Conservation (phyloP, 176 grass and related monocot species). For the Secale cereale region DNA sequence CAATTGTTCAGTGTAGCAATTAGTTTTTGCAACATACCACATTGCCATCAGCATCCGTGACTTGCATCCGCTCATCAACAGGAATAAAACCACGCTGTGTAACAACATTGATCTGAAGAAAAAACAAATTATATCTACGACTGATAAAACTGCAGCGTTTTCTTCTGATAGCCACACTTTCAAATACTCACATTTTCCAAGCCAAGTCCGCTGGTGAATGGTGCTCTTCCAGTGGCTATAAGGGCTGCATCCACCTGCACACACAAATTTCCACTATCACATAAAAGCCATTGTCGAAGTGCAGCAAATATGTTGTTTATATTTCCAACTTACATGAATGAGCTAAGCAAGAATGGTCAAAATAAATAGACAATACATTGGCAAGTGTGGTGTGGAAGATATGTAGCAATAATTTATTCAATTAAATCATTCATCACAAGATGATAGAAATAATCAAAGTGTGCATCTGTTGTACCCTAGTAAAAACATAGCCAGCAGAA, state of each 20-base stretch:
- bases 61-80: slow-evolving; percentile 91
- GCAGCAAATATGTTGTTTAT: background rate
- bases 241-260: slow-evolving; percentile 89
- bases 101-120: slow-evolving; percentile 73
- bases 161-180: slow-evolving; percentile 6
- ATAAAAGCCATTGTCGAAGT: background rate
- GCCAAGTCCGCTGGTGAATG: slow-evolving; percentile 93
- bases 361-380: background rate
- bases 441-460: slow-evolving; percentile 2
- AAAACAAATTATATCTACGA: slow-evolving; percentile 21
- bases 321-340: background rate
- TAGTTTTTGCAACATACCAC: slow-evolving; percentile 47
- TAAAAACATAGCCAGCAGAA: background rate
- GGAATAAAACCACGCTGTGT: slow-evolving; percentile 94
- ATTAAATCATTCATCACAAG: slow-evolving; percentile 9
- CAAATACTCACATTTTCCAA: slow-evolving; percentile 83
- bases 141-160: background rate
- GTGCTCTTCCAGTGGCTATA: slow-evolving; percentile 96
- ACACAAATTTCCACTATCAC: background rate
- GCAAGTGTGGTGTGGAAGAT: background rate
- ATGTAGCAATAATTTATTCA: background rate
- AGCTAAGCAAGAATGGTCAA: background rate
- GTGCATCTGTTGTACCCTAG: background rate
- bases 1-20: background rate
- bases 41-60: slow-evolving; percentile 76